These are phyloP conservation scores for Gastrolobium villosum DNA, from an alignment of 306 rosid species.

Conservation along the genomic window DNA sequence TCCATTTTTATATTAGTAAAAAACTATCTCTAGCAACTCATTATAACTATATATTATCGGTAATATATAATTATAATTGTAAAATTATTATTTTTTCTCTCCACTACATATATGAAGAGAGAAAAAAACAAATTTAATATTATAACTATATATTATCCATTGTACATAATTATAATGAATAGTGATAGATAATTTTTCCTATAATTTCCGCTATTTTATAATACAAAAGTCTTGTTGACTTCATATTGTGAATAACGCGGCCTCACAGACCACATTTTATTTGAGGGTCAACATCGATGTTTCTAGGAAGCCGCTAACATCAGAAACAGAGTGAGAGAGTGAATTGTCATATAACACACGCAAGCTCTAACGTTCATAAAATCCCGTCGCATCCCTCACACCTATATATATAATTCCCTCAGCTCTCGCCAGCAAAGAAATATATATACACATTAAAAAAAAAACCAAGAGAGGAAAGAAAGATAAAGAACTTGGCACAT, in stretches of 20 bases:
- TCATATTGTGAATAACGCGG: constrained; percentile 27
- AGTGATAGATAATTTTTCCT: too few relatives aligned
- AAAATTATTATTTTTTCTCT: too few relatives aligned
- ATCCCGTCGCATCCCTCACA: background rate
- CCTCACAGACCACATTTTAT: background rate
- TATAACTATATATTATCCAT: too few relatives aligned
- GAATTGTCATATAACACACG: background rate
- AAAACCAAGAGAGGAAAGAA: too few relatives aligned
- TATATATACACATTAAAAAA: background rate
- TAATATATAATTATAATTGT: too few relatives aligned
- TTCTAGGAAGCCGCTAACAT: constrained; percentile 23
- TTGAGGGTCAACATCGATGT: background rate
- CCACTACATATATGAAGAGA: too few relatives aligned
- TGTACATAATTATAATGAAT: too few relatives aligned
- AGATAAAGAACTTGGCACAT: background rate
- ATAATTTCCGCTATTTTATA: background rate
- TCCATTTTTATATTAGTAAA: too few relatives aligned
- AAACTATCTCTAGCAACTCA: too few relatives aligned
- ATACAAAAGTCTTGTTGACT: background rate
- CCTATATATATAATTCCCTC: background rate
- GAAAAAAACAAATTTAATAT: too few relatives aligned
- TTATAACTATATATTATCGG: too few relatives aligned
- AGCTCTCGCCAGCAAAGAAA: background rate
- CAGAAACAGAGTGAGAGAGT: background rate
- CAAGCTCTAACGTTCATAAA: background rate